Base-by-base conservation (phyloP, 176 grass and related monocot genomes). In the Hyparrhenia diplandra region DNA sequence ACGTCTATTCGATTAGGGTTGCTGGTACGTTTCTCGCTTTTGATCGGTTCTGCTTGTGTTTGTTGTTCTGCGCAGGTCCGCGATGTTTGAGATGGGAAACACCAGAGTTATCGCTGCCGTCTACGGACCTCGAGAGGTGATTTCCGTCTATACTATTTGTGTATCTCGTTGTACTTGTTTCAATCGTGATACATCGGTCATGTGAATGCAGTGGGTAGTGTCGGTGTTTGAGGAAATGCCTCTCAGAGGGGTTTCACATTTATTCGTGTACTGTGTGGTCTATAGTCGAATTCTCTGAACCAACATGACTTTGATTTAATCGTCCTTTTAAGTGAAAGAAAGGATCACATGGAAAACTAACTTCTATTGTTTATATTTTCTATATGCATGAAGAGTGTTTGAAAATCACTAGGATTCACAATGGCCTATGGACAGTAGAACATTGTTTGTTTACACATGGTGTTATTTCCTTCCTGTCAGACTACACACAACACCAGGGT, bases 31-130 rank as follows among this genome's bases (percentile, higher is more conserved):
- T 1, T 18, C 21, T 71, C 62, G 20, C 28, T 85, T 80, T 63
- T 89, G 34, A 69, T 64, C 41, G 20, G 10, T 5, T 14, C 8
- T 25, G 40, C 47, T 28, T 32, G 39, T 69, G 24, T 51, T 73
- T 61, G 46, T 43, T 77, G 31, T 11, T 76, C 55, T 65, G 73
- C 16, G 30, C 90, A 94, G 95, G 55, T 99, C 93, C 31, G 93
- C 96, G 23, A 73, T 93, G 63, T 99, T 99, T 71, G 93, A 99
- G 85, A 95, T 99, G 96, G 96, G 96, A 37, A 99, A 95, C 77
- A 99, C 93, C 66, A 90, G 91, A 72, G 96, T 99, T 34, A 93
- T 99, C 43, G 93, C 93, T 7, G 90, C 89, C 42, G 77, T 95
- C 45, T 99, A 99, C 54, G 96, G 96, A 6, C 96, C 96, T 7